Evolutionary conservation across 805 yeast species (phyloP).

Genomic region (Saturnispora besseyi): DNA sequence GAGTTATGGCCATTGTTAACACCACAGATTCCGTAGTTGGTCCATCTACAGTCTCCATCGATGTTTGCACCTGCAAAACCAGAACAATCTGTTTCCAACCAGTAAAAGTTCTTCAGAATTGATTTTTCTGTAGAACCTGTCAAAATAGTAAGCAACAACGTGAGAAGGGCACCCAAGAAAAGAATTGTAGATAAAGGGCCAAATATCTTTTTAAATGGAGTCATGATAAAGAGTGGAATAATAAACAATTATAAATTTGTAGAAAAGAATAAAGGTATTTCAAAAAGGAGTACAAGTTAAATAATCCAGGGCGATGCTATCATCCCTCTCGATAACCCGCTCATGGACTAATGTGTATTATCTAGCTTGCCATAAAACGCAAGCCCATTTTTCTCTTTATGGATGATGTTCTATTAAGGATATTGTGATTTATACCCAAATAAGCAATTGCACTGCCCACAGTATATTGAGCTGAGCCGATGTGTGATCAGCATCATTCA

Average conservation of each 20-base stretch:
- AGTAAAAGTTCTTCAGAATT: constrained; percentile 55
- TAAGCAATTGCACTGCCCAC: neutral
- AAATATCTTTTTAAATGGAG: constrained; percentile 1
- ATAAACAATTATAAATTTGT: too few relatives aligned
- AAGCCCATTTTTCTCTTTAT: too few relatives aligned
- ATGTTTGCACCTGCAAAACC: constrained; percentile 39
- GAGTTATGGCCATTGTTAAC: constrained; percentile 34
- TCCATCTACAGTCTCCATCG: constrained; percentile 56
- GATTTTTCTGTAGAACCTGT: constrained; percentile 50
- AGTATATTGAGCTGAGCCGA: neutral
- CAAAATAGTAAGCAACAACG: constrained; percentile 54
- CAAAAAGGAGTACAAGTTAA: too few relatives aligned
- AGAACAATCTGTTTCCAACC: constrained; percentile 70
- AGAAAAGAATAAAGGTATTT: too few relatives aligned
- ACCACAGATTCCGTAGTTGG: constrained; percentile 57
- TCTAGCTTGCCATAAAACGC: too few relatives aligned
- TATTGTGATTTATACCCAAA: neutral
- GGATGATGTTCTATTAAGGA: too few relatives aligned
- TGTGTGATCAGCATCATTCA: neutral
- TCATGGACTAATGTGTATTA: too few relatives aligned
- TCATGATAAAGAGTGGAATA: too few relatives aligned
- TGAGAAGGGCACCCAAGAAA: constrained; percentile 35
- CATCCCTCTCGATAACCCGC: too few relatives aligned
- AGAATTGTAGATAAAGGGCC: constrained; percentile 11
- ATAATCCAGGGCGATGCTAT: too few relatives aligned